phyloP scores from a whole-genome alignment of 176 grass and related monocot species.

The Stipa capillata region DNA sequence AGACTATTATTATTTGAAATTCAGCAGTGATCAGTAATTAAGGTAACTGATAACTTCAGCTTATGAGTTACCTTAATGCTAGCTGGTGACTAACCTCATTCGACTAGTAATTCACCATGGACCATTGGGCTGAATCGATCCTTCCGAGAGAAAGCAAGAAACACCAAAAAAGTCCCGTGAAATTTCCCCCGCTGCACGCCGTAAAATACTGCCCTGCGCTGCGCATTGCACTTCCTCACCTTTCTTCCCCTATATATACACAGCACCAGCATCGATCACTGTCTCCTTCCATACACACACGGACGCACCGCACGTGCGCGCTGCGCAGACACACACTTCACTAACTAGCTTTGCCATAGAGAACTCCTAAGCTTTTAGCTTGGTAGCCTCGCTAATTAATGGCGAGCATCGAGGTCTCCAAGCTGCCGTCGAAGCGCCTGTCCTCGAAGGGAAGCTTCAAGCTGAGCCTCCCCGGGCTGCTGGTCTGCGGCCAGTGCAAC shows the following conservation, averaged over 20 bases:
- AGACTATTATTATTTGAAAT: neutral
- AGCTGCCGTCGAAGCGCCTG: slow-evolving; percentile 30
- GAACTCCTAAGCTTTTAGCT: neutral
- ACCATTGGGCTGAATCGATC: neutral
- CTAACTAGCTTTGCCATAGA: neutral
- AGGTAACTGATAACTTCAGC: no score
- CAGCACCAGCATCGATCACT: neutral
- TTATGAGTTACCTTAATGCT: no score
- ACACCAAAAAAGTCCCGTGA: neutral
- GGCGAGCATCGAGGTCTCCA: slow-evolving; percentile 40
- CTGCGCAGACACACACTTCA: neutral
- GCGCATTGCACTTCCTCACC: neutral
- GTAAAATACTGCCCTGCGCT: neutral
- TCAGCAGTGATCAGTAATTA: neutral
- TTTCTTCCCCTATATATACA: slow-evolving; percentile 7
- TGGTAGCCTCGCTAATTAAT: neutral
- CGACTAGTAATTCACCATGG: neutral
- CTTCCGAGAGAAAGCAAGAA: slow-evolving; percentile 10
- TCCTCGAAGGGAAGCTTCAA: slow-evolving; percentile 57
- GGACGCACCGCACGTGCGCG: neutral
- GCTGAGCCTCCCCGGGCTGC: slow-evolving; percentile 40
- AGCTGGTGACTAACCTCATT: neutral
- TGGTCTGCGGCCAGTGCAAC: slow-evolving; percentile 38
- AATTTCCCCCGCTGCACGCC: slow-evolving; percentile 6
- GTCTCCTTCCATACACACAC: neutral